phyloP scores from a whole-genome alignment of 2,329 filamentous ascomycete species.

The Arachnopeziza araneosa region DNA sequence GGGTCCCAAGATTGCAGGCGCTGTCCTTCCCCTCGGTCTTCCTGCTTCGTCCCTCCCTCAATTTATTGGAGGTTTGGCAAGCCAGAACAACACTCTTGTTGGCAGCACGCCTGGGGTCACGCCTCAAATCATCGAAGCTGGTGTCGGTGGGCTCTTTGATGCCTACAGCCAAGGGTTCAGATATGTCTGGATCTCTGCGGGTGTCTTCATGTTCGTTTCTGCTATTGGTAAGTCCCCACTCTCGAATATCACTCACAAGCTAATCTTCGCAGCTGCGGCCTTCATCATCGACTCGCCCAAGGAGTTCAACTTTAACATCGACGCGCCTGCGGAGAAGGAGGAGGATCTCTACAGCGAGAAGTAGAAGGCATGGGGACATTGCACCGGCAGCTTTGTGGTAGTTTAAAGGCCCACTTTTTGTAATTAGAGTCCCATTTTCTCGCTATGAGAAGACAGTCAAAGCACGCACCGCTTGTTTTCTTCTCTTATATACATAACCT shows the following conservation, averaged over 20 bases:
- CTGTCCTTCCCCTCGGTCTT: constrained; percentile 30
- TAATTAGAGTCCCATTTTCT: too few relatives aligned
- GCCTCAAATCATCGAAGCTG: constrained; percentile 28
- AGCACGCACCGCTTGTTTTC: too few relatives aligned
- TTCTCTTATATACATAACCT: too few relatives aligned
- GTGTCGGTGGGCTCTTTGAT: constrained; percentile 23
- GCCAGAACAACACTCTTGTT: constrained; percentile 23
- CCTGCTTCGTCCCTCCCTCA: constrained; percentile 15
- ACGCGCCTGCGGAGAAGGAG: constrained; percentile 34
- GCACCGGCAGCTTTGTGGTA: too few relatives aligned
- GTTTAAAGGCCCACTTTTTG: too few relatives aligned
- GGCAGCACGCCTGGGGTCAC: constrained; percentile 27
- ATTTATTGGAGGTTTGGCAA: constrained; percentile 27
- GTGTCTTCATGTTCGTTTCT: constrained; percentile 29
- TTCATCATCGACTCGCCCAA: constrained; percentile 32
- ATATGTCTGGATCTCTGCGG: constrained; percentile 32
- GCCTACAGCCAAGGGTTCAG: constrained; percentile 31
- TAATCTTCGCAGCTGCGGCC: constrained; percentile 7
- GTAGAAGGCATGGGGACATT: neutral
- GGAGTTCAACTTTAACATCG: constrained; percentile 36
- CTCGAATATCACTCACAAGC: neutral
- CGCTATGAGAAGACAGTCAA: too few relatives aligned
- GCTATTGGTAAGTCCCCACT: constrained; percentile 5
- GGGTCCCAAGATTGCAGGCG: constrained; percentile 30
- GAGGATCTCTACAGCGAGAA: constrained; percentile 21